Evolutionary conservation across 768 basidiomycete species (phyloP), one percentile per base, ranked within the genome.

Genomic region (Clitopilus hobsonii): DNA sequence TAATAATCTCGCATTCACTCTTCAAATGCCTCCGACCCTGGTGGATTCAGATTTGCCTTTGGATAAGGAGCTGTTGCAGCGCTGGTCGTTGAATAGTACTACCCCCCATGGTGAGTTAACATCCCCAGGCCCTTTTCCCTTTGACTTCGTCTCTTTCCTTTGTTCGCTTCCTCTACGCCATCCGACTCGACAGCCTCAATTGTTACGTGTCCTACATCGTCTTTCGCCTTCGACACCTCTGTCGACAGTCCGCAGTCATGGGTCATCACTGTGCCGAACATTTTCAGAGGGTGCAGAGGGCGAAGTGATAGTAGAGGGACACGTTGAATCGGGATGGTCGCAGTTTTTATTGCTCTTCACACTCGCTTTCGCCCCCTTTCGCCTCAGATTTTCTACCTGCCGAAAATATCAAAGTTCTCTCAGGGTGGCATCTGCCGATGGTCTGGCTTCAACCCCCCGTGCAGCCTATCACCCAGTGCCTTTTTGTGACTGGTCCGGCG

Each of bases 21-120:
- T 41, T 6, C 38, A 41, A 18, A 59, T 61, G 1, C 60, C 60
- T 18, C 60, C 60, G 14, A 49, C 55, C 8, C 60, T 56, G 13
- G 55, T 50, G 18, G 52, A 38, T 13, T 61, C 60, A 10, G 56
- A 57, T 51, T 47, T 59, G 6, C 54, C 54, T 3, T 38, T 55
- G 8, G 60, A 61, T 50, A 61, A 54, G 29, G 60, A 61, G 51
- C 50, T 59, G n/a, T 36, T 61, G 28, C 54, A 59, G 54, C 58
- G 58, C 16, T 61, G 60, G 60, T 50, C 56, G 8, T 52, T 57
- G 27, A 58, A 29, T 51, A 50, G 55, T 30, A 51, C n/a, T 11
- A 30, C 56, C 7, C 54, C 52, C 20, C 55, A 56, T 55, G 50
- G 26, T 58, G 49, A 8, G 36, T 41, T 14, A 26, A 14, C n/a